A percentile compares a stretch with the other conserved stretches of the same genome.
Conservation (phyloP, 345 rosid genomes). For the Viola odorata region DNA sequence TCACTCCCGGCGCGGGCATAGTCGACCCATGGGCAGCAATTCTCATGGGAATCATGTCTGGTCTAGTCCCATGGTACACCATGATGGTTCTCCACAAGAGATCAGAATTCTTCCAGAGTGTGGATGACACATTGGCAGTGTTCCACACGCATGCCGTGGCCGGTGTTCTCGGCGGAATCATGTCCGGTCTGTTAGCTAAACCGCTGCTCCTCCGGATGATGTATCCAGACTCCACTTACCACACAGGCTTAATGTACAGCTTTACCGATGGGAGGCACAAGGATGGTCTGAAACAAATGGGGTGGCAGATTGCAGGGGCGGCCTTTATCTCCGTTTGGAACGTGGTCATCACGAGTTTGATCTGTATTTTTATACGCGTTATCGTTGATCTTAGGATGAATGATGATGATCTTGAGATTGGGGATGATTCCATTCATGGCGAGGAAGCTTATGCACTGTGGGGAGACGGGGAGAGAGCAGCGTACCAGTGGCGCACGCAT, state of each 20-base stretch:
- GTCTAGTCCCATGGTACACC: slow-evolving; percentile 53
- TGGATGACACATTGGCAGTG: slow-evolving; percentile 56
- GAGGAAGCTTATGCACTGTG: slow-evolving; percentile 55
- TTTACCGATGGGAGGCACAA: slow-evolving; percentile 2
- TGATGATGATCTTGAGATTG: slow-evolving; percentile 53
- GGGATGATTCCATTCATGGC: slow-evolving; percentile 61
- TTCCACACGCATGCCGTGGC: slow-evolving; percentile 68
- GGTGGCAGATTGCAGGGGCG: slow-evolving; percentile 35
- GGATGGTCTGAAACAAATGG: slow-evolving; percentile 31
- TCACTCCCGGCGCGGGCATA: slow-evolving; percentile 59
- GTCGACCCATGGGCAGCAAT: slow-evolving; percentile 61
- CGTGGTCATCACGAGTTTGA: slow-evolving; percentile 34
- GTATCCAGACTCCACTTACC: slow-evolving; percentile 12
- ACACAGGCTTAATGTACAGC: slow-evolving; percentile 41
- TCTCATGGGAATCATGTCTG: slow-evolving; percentile 44
- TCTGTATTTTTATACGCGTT: slow-evolving; percentile 43
- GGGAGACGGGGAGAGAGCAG: slow-evolving; percentile 43
- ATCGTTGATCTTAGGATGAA: slow-evolving; percentile 45
- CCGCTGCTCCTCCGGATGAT: slow-evolving; percentile 30
- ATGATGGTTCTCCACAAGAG: slow-evolving; percentile 54
- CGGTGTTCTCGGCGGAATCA: slow-evolving; percentile 45
- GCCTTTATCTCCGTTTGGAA: slow-evolving; percentile 46
- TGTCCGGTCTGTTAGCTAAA: slow-evolving; percentile 43
- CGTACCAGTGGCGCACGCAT: slow-evolving; percentile 6
- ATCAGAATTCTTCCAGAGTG: slow-evolving; percentile 49